Evolutionary conservation across 2,329 filamentous ascomycete species (phyloP), one percentile per base, ranked within the genome.

Genomic region (Talaromyces piceae): DNA sequence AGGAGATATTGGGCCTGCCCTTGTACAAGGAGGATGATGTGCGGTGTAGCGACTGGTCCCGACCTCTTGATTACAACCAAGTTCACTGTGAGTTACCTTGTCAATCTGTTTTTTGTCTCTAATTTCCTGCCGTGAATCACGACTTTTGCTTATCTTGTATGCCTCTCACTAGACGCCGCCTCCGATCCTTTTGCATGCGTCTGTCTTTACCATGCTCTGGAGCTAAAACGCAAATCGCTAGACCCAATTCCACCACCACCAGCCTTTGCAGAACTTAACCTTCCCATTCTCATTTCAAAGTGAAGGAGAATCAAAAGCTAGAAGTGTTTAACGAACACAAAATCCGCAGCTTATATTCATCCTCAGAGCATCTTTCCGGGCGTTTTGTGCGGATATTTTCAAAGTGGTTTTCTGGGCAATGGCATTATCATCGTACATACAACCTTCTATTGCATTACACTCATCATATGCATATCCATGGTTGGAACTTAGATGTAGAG

Each of bases 141-240:
- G 11, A 22, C 26, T 31, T 12, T 37, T 39, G 7, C 20, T 41
- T 12, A 37, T n/a, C 33, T 8, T 20, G 5, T 37, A 37, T 18
- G 12, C 16, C 18, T 12, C 16, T 11, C 30, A 33, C 30, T 16
- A 87, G 84, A 91, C 67, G 83, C 88, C 8, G 89, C 88, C 11
- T 84, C 87, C 1, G 89, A 95, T 65, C 86, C 88, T 0, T 96
- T 95, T 63, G 89, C 87, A 53, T 81, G 83, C 41, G 69, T 86
- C 9, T 84, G 88, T 51, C 72, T 96, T 1, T 95, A 82, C 61
- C 75, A 88, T 54, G 76, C 78, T 1, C 72, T 95, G 41, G 84
- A 96, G 52, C 70, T 79, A 46, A 80, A 86, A 59, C 77, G 91
- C 13, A 74, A 80, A 58, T 71, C 73, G 5, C 73, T 95, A 54